These are phyloP conservation scores for Trichoderma orchidacearum DNA, from an alignment of 495 filamentous ascomycete genomes.

Conservation along the genomic window DNA sequence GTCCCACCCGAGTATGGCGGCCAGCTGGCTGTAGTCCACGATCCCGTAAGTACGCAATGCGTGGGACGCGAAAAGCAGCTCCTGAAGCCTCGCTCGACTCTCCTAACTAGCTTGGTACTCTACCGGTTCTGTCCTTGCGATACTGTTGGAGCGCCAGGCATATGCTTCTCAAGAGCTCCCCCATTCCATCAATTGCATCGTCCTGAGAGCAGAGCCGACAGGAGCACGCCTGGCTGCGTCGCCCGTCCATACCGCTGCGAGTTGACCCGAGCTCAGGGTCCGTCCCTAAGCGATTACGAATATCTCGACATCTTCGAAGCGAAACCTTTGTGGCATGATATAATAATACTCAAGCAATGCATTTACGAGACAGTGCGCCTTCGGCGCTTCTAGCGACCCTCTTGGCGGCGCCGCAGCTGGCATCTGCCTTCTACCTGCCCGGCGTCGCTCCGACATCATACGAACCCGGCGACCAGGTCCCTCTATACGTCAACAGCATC, in stretches of 20 bases:
- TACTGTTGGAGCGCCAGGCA: background rate
- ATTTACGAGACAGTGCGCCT: slow-evolving; percentile 29
- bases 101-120: background rate
- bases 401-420: slow-evolving; percentile 34
- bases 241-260: background rate
- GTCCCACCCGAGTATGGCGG: background rate
- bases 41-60: too few species aligned
- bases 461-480: slow-evolving; percentile 58
- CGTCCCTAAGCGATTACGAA: background rate
- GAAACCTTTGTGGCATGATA: background rate
- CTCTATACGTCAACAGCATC: slow-evolving; percentile 82
- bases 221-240: background rate
- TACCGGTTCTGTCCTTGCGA: background rate
- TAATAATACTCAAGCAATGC: slow-evolving; percentile 22
- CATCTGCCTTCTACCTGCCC: slow-evolving; percentile 84
- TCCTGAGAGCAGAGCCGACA: background rate
- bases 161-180: background rate
- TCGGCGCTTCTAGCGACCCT: slow-evolving; percentile 31
- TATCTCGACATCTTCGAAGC: background rate
- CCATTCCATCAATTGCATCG: background rate
- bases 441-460: slow-evolving; percentile 94
- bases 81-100: background rate
- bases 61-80: background rate
- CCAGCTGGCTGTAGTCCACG: background rate
- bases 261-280: background rate